Evolutionary conservation across 2,329 filamentous ascomycete species (phyloP).

Genomic region (Alternaria sp.): DNA sequence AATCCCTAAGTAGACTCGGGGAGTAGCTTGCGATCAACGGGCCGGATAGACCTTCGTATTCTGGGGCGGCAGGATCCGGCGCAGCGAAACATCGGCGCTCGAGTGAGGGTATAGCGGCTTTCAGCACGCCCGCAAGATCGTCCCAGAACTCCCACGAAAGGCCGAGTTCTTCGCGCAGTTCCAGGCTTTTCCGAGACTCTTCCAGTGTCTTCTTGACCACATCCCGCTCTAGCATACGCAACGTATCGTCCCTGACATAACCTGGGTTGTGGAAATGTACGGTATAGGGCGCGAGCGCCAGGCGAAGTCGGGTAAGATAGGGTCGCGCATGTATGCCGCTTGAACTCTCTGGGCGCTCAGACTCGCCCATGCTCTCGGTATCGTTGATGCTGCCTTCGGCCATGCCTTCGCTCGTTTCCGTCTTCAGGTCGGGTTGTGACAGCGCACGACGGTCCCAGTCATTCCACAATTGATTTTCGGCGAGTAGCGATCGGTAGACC

Average conservation of each 20-base stretch:
- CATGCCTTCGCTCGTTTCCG: slow-evolving; percentile 6
- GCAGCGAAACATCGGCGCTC: slow-evolving; percentile 69
- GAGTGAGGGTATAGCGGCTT: slow-evolving; percentile 67
- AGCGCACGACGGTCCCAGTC: slow-evolving; percentile 24
- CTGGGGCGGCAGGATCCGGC: slow-evolving; percentile 63
- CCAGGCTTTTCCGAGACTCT: slow-evolving; percentile 64
- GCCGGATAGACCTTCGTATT: slow-evolving; percentile 66
- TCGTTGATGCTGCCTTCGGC: slow-evolving; percentile 18
- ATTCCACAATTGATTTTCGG: slow-evolving; percentile 32
- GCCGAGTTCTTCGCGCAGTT: slow-evolving; percentile 66
- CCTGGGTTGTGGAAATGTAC: slow-evolving; percentile 68
- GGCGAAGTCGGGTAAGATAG: slow-evolving; percentile 55
- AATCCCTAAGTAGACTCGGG: slow-evolving; percentile 66
- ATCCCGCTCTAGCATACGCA: slow-evolving; percentile 63
- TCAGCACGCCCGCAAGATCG: slow-evolving; percentile 65
- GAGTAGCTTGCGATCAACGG: slow-evolving; percentile 69
- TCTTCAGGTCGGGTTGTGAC: slow-evolving; percentile 10
- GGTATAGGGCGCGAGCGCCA: slow-evolving; percentile 58
- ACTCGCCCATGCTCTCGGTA: slow-evolving; percentile 19
- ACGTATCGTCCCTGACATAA: slow-evolving; percentile 66
- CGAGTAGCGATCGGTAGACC: slow-evolving; percentile 36
- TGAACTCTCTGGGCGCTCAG: slow-evolving; percentile 27
- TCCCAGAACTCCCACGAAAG: slow-evolving; percentile 66
- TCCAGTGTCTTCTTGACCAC: slow-evolving; percentile 68
- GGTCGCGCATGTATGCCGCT: slow-evolving; percentile 30